Evolutionary conservation across 2,329 filamentous ascomycete species (phyloP).

Genomic region (Catunica adiposa): DNA sequence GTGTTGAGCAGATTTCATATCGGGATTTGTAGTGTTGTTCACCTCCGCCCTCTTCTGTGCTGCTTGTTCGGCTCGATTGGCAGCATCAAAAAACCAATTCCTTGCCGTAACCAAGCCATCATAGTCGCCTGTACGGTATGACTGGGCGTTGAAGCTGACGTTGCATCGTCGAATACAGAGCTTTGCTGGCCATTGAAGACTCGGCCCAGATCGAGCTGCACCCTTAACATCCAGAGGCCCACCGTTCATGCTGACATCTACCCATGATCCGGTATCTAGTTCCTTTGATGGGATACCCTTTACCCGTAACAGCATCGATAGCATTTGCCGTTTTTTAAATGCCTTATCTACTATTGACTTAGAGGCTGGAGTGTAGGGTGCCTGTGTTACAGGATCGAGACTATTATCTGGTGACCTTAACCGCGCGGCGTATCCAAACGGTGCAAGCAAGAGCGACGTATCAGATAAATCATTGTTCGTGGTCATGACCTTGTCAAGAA

Average conservation of each 20-base stretch:
- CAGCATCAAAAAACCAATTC: constrained; percentile 29
- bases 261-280: constrained; percentile 32
- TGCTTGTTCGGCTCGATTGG: constrained; percentile 32
- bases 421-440: constrained; percentile 26
- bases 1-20: background rate
- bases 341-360: constrained; percentile 24
- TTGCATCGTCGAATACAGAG: constrained; percentile 36
- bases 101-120: constrained; percentile 34
- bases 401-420: constrained; percentile 7
- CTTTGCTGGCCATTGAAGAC: constrained; percentile 36
- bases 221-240: constrained; percentile 28
- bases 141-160: constrained; percentile 25
- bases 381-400: constrained; percentile 3
- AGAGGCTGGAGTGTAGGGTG: constrained; percentile 19
- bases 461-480: constrained; percentile 26
- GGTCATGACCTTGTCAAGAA: constrained; percentile 28
- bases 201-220: constrained; percentile 22
- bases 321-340: constrained; percentile 33
- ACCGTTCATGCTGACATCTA: constrained; percentile 32
- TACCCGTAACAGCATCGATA: constrained; percentile 33
- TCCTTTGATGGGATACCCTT: constrained; percentile 30
- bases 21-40: constrained; percentile 18
- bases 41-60: constrained; percentile 35
- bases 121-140: constrained; percentile 24
- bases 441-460: constrained; percentile 35